Percentiles rank a stretch among this genome's conserved stretches.
These are phyloP conservation scores for Moringa oleifera DNA, from an alignment of 345 rosid species.

Conservation along the genomic window DNA sequence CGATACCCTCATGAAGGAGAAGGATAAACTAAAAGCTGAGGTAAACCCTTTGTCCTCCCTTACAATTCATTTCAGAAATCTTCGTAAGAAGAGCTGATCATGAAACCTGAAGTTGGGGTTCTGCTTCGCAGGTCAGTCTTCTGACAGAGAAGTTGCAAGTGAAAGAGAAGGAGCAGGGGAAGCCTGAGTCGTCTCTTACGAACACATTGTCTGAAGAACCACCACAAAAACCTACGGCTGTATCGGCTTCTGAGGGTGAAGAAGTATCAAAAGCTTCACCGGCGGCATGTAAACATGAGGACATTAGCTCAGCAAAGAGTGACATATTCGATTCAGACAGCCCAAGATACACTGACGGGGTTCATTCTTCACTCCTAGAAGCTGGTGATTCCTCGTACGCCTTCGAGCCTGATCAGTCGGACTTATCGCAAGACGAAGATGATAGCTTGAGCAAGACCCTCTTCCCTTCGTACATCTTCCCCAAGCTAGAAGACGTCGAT, in stretches of 20 bases:
- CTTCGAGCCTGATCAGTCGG: slow-evolving; percentile 50
- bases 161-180: slow-evolving; percentile 23
- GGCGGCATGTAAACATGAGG: slow-evolving; percentile 39
- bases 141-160: slow-evolving; percentile 36
- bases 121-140: slow-evolving; percentile 34
- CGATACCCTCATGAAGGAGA: slow-evolving; percentile 42
- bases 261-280: slow-evolving; percentile 21
- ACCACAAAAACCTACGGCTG: slow-evolving; percentile 20
- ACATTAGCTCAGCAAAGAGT: slow-evolving; percentile 36
- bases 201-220: slow-evolving; percentile 17
- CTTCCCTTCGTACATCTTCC: slow-evolving; percentile 27
- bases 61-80: too few species aligned
- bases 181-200: slow-evolving; percentile 13
- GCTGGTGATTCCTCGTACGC: slow-evolving; percentile 36
- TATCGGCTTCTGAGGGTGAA: slow-evolving; percentile 23
- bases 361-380: slow-evolving; percentile 41
- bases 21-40: slow-evolving; percentile 40
- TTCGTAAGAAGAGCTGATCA: too few species aligned
- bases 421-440: slow-evolving; percentile 53
- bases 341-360: slow-evolving; percentile 43
- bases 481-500: slow-evolving; percentile 44
- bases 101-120: too few species aligned
- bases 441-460: slow-evolving; percentile 39
- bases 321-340: slow-evolving; percentile 50
- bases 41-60: slow-evolving; percentile 15